Evolutionary conservation across 164 flowering plant genomes (phyloP).

Genomic region (Houttuynia cordata): DNA sequence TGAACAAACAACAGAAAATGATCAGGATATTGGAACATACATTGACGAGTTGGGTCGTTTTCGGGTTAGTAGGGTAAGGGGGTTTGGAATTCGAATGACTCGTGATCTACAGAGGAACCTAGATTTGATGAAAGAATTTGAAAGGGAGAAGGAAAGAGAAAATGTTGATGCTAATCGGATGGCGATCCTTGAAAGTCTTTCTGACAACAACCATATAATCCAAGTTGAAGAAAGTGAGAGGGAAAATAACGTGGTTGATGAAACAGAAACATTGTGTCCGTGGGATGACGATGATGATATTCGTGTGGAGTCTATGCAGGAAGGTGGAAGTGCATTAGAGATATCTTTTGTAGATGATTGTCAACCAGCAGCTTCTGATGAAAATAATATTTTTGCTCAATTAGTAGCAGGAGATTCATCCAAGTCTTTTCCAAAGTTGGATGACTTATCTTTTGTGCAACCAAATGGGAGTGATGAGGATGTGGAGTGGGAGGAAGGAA

Average conservation of each 20-base stretch:
- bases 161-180: conserved; percentile 9
- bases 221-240: background rate
- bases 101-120: conserved; percentile 86
- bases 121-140: conserved; percentile 79
- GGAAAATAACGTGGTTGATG: conserved; percentile 3
- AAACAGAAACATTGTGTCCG: background rate
- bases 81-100: conserved; percentile 89
- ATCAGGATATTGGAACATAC: conserved; percentile 57
- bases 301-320: conserved; percentile 7
- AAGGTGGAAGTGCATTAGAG: conserved; percentile 26
- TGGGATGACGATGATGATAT: background rate
- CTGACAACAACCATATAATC: conserved; percentile 9
- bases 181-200: conserved; percentile 5
- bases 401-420: conserved; percentile 48
- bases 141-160: conserved; percentile 28
- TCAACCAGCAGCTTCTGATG: conserved; percentile 18
- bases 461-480: conserved; percentile 25
- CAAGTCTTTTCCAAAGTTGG: conserved; percentile 18
- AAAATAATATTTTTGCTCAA: conserved; percentile 54
- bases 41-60: conserved; percentile 74
- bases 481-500: conserved; percentile 79
- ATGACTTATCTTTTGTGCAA: conserved; percentile 8
- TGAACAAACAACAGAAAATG: conserved; percentile 21
- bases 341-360: conserved; percentile 50
- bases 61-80: conserved; percentile 70